Evolutionary conservation across 352 stramenopile species (phyloP).

Genomic region (Globisporangium sylvaticum): DNA sequence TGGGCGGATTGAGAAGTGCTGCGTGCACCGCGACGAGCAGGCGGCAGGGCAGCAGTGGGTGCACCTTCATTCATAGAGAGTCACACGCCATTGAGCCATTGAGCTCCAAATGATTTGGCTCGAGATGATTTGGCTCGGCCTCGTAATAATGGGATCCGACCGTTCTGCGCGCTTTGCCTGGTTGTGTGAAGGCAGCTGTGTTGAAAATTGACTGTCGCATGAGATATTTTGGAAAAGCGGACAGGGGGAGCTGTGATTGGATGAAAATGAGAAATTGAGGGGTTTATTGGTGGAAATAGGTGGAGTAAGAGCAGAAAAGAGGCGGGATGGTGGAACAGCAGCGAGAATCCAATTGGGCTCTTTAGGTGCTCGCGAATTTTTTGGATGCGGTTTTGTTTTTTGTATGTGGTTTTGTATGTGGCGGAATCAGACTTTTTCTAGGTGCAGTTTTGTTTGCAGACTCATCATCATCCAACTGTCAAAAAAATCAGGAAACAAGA

Average conservation of each 20-base stretch:
- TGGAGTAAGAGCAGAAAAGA: not conserved
- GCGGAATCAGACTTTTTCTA: not conserved
- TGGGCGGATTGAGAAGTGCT: not conserved
- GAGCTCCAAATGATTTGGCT: not conserved
- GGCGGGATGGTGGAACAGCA: not conserved
- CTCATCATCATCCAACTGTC: not conserved
- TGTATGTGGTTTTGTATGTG: too few relatives aligned
- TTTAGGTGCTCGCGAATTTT: not conserved
- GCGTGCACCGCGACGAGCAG: not conserved
- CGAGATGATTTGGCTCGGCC: not conserved
- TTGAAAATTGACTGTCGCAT: not conserved
- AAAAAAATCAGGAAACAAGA: not conserved
- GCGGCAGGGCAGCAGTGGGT: too few relatives aligned
- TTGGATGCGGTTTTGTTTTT: not conserved
- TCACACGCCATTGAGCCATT: not conserved
- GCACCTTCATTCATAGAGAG: not conserved
- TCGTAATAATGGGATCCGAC: not conserved
- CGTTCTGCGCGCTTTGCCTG: not conserved
- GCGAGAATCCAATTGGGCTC: not conserved
- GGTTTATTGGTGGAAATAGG: not conserved
- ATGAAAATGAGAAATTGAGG: not conserved
- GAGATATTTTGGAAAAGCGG: conserved; percentile 4
- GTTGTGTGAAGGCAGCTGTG: not conserved
- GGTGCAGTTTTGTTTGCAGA: not conserved
- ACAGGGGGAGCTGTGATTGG: not conserved